Evolutionary conservation across 1,284 basidiomycete genomes (phyloP), one percentile per base, ranked within the genome.

Genomic region (Heliocybe sulcata): DNA sequence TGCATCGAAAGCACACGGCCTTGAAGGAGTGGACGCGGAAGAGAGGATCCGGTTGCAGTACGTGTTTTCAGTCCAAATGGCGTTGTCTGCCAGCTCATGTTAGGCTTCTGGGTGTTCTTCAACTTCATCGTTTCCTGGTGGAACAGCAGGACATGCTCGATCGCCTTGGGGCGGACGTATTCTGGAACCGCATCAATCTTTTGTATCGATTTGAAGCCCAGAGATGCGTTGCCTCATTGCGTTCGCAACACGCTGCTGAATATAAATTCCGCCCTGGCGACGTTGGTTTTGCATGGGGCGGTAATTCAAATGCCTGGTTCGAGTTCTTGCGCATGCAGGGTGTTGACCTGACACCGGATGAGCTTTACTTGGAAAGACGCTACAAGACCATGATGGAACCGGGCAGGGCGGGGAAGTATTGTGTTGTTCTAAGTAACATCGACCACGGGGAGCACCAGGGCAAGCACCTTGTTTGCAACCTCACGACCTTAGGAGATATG

Each of bases 181-280:
- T 45, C 42, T 57, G 56, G 56, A 29, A 58, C 48, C 56, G 56
- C 35, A 51, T 57, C 29, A 35, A 45, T 26, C 42, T 53, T 27
- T 35, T 51, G 48, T 57, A 57, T 33, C 27, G 31, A 45, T 49
- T 55, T 52, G 56, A 57, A 19, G 56, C 35, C 23, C 14, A 31
- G 27, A 54, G 48, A 49, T 52, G 56, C 29, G 53, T 56, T 6
- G 25, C 31, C 47, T 1, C 26, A 31, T 19, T 19, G 14, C 19
- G 35, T 42, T 6, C 27, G 27, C n/a, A 14, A 45, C 33, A 35
- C 56, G 47, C 26, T 47, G 52, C 38, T 19, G 6, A 14, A 31
- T 25, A 23, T 55, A 57, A 56, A 26, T 57, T 58, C 45, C 51
- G 53, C 31, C 56, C 56, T 12, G 56, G 56, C 20, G 57, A 57